Base-by-base conservation (phyloP, 2,329 filamentous ascomycete genomes). In the Grosmannia huntii region DNA sequence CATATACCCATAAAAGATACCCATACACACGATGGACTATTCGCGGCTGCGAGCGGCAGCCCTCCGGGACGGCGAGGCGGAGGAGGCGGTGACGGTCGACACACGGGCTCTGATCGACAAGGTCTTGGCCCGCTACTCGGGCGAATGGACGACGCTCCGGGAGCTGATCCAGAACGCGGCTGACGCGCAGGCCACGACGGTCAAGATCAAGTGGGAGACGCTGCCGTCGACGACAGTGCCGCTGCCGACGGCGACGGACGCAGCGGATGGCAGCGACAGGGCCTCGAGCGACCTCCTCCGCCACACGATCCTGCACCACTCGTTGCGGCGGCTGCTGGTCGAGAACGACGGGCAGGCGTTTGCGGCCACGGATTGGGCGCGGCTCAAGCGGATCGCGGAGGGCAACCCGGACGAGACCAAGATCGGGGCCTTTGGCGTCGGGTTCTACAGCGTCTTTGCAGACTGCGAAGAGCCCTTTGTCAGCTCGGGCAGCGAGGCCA, bases 331-430 rank as follows among this genome's bases (percentile, higher is more conserved):
- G 49, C 76, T 97, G n/a, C 78, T 96, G 11, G 91, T 97, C 7
- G 87, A 90, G 61, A 99, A 99, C 67, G 87, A 99, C 72, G 94
- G 94, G 41, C 81, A 89, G 63, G 81, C 89, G 0, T 99, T 99
- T 67, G 87, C 84, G 56, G 82, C 87, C 65, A 95, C 90, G 21
- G 94, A 99, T 71, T 99, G 94, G 94, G 84, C 85, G 52, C 82
- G 94, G 57, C 70, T 99, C 63, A 97, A 97, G 76, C 85, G 92
- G 61, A 99, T 99, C 62, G 95, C 94, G n/a, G 94, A 99, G 70
- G 95, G 94, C 53, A 99, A 99, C 68, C 94, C 94, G 0, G 94
- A 99, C 70, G 94, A 99, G 73, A 97, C 91, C 53, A 99, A 99
- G 76, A 99, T 99, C 66, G 94, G 94, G 57, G 95, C 94, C 4